These are phyloP conservation scores for Monosporozyma solicola DNA, from an alignment of 805 yeast species.

Conservation along the genomic window DNA sequence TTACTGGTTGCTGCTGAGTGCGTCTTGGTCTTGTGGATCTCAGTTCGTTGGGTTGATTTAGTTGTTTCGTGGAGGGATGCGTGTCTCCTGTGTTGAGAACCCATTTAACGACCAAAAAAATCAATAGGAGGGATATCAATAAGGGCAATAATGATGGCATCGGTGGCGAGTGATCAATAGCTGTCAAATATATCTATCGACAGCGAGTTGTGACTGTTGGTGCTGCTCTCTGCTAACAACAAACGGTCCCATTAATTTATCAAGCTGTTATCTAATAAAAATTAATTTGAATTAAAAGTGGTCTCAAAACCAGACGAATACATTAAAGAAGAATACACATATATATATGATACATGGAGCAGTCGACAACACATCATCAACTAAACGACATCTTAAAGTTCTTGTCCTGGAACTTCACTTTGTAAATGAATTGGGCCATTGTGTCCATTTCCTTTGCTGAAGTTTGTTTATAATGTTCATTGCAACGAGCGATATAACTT, in stretches of 20 bases:
- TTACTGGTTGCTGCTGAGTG: slow-evolving; percentile 4
- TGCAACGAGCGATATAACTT: not conserved
- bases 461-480: slow-evolving; percentile 51
- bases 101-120: slow-evolving; percentile 58
- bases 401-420: slow-evolving; percentile 61
- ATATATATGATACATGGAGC: not conserved
- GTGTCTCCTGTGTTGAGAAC: slow-evolving; percentile 48
- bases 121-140: slow-evolving; percentile 29
- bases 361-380: slow-evolving; percentile 3
- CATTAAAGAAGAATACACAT: not conserved
- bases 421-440: slow-evolving; percentile 80
- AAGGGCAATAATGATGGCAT: slow-evolving; percentile 5
- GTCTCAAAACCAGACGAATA: not conserved
- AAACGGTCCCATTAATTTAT: not conserved
- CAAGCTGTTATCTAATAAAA: not conserved
- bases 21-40: slow-evolving; percentile 2
- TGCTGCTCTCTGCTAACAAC: not conserved
- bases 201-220: not conserved
- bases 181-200: not conserved
- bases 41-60: not conserved
- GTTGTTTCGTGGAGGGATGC: slow-evolving; percentile 28
- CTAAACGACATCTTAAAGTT: slow-evolving; percentile 34
- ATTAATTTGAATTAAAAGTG: not conserved
- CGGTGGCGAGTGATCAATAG: not conserved
- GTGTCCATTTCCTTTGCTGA: slow-evolving; percentile 74